phyloP scores from a whole-genome alignment of 2,329 filamentous ascomycete genomes.

The Chalara sp. region DNA sequence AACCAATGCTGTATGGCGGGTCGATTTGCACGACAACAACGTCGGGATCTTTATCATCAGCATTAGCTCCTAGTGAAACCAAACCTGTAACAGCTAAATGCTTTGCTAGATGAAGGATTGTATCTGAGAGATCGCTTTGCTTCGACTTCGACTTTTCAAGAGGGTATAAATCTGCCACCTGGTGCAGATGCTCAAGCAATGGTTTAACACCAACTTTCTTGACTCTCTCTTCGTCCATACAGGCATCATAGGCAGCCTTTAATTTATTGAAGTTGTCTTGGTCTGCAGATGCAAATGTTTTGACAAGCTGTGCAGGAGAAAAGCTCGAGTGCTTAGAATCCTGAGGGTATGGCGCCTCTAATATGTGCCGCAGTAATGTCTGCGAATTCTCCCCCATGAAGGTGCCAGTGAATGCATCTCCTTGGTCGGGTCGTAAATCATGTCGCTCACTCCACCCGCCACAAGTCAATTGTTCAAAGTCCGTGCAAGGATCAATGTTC shows the following conservation, averaged over 20 bases:
- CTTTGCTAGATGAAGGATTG: constrained; percentile 39
- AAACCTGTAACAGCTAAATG: constrained; percentile 34
- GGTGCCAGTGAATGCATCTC: constrained; percentile 51
- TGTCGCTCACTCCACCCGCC: constrained; percentile 59
- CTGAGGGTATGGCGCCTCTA: constrained; percentile 50
- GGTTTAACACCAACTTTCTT: constrained; percentile 48
- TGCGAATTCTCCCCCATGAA: constrained; percentile 56
- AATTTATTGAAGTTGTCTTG: constrained; percentile 61
- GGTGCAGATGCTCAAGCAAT: constrained; percentile 46
- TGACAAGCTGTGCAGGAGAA: constrained; percentile 34
- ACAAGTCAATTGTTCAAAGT: constrained; percentile 63
- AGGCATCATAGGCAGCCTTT: constrained; percentile 57
- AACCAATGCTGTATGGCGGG: constrained; percentile 42
- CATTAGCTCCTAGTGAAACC: constrained; percentile 19
- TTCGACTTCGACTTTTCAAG: constrained; percentile 11
- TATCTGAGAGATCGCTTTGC: constrained; percentile 33
- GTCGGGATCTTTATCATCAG: constrained; percentile 42
- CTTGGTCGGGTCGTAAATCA: constrained; percentile 59
- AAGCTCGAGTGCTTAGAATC: constrained; percentile 40
- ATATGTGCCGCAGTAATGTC: constrained; percentile 52
- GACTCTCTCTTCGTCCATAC: constrained; percentile 54
- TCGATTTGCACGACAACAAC: constrained; percentile 32
- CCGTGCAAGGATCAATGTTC: constrained; percentile 58
- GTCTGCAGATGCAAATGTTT: constrained; percentile 38
- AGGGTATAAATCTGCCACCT: constrained; percentile 41